Evolutionary conservation across 1,139 yeast genomes (phyloP), one percentile per base, ranked within the genome.

Genomic region (Taphrina confusa): DNA sequence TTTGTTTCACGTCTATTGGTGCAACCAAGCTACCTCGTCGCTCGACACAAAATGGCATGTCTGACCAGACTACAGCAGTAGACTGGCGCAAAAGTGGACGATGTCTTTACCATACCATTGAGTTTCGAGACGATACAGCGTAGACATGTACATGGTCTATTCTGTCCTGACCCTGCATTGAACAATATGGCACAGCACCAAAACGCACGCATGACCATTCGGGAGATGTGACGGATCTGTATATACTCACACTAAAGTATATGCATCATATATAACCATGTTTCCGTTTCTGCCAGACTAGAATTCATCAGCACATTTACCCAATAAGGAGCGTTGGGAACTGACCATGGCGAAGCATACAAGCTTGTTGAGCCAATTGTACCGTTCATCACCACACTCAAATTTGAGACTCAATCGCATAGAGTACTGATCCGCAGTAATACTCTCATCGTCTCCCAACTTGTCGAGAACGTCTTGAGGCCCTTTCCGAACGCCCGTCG

Each of bases 231-330:
- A 11, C 16, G n/a, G n/a, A n/a, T n/a, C n/a, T n/a, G n/a, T n/a
- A n/a, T n/a, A n/a, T n/a, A n/a, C 23, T 37, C 25, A 54, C 12
- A 42, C 34, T 8, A 54, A 39, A 6, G 31, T 45, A 44, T 44
- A 54, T 4, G 58, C 58, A 31, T 54, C 58, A 27, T 54, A 54
- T 18, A 54, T 54, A 39, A 54, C 58, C 58, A 54, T 54, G 14
- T 34, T 54, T 2, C 58, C 58, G 18, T 54, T 54, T 11, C 58
- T 23, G 14, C 58, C 51, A 23, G 51, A 47, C 50, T 45, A 14
- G 11, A 11, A 2, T 5, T 5, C n/a, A 9, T 45, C 23, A 45
- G 50, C 22, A 11, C 25, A 14, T 11, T 11, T 36, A 30, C 33
- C 33, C 33, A 9, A 9, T 12, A 8, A 23, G 16, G 20, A 6